phyloP scores from a whole-genome alignment of 352 stramenopile genomes.

The Phytophthora hibernalis region DNA sequence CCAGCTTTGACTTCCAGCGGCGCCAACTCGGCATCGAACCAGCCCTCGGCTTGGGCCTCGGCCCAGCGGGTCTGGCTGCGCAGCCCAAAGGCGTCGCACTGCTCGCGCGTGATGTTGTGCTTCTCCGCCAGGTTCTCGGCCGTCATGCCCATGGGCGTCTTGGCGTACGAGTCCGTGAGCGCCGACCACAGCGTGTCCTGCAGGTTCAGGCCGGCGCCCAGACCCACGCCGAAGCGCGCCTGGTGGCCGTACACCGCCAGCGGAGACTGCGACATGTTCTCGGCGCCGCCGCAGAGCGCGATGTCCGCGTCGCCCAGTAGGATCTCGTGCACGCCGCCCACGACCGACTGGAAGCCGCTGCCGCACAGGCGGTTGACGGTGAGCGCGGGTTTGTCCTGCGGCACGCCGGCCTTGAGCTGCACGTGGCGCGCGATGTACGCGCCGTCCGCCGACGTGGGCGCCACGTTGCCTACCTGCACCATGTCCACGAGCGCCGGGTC shows the following conservation, averaged over 20 bases:
- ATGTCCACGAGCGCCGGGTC: conserved; percentile 92
- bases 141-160: conserved; percentile 98
- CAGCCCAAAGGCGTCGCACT: conserved; percentile 96
- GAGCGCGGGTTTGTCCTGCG: conserved; percentile 91
- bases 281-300: conserved; percentile 89
- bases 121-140: conserved; percentile 98
- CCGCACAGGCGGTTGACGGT: conserved; percentile 99
- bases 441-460: conserved; percentile 93
- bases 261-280: conserved; percentile 98
- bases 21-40: conserved; percentile 96
- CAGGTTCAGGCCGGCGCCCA: conserved; percentile 94
- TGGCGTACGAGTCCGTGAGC: conserved; percentile 95
- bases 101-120: conserved; percentile 93
- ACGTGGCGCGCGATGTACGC: conserved; percentile 97
- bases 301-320: conserved; percentile 91
- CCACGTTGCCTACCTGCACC: conserved; percentile 97
- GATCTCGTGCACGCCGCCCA: conserved; percentile 93
- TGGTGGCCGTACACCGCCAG: conserved; percentile 93
- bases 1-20: conserved; percentile 92
- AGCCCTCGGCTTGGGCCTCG: conserved; percentile 88
- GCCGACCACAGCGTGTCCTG: conserved; percentile 97
- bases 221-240: conserved; percentile 92
- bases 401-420: conserved; percentile 90
- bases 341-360: conserved; percentile 96
- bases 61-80: conserved; percentile 95